phyloP scores from a whole-genome alignment of 1,139 yeast species.

The Candida glucosophila region DNA sequence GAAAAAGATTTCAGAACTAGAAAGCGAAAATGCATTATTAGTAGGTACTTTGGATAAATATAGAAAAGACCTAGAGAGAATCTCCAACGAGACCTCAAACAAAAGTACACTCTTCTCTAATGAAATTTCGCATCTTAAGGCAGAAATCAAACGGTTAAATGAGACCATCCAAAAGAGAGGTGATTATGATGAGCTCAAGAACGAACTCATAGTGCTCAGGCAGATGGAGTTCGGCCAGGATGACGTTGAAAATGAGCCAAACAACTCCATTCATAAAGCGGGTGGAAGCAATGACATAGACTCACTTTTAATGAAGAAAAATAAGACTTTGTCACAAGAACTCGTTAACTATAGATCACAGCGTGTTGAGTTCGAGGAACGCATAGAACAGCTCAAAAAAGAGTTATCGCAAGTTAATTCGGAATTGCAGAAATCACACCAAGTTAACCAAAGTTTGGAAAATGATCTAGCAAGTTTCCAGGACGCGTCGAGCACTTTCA shows the following conservation, averaged over 20 bases:
- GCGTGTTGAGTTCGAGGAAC: slow-evolving; percentile 30
- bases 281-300: slow-evolving; percentile 24
- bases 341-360: slow-evolving; percentile 49
- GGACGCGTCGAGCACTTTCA: slow-evolving; percentile 31
- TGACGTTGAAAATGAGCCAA: slow-evolving; percentile 15
- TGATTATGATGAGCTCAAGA: slow-evolving; percentile 73
- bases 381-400: slow-evolving; percentile 32
- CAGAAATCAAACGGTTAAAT: slow-evolving; percentile 45
- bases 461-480: slow-evolving; percentile 54
- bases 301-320: slow-evolving; percentile 46
- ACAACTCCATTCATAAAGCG: slow-evolving; percentile 7
- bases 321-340: slow-evolving; percentile 54
- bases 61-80: slow-evolving; percentile 21
- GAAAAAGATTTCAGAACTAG: slow-evolving; percentile 45
- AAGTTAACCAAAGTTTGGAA: slow-evolving; percentile 57
- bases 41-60: slow-evolving; percentile 57
- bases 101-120: slow-evolving; percentile 28
- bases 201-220: slow-evolving; percentile 63
- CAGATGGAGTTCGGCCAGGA: slow-evolving; percentile 64
- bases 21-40: slow-evolving; percentile 57
- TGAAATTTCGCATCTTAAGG: slow-evolving; percentile 39
- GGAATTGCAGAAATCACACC: slow-evolving; percentile 26
- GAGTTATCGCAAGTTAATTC: slow-evolving; percentile 25
- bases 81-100: slow-evolving; percentile 25
- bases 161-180: slow-evolving; percentile 34